phyloP scores from a whole-genome alignment of 129 eudicot genomes.

The Kitagawia praeruptora region DNA sequence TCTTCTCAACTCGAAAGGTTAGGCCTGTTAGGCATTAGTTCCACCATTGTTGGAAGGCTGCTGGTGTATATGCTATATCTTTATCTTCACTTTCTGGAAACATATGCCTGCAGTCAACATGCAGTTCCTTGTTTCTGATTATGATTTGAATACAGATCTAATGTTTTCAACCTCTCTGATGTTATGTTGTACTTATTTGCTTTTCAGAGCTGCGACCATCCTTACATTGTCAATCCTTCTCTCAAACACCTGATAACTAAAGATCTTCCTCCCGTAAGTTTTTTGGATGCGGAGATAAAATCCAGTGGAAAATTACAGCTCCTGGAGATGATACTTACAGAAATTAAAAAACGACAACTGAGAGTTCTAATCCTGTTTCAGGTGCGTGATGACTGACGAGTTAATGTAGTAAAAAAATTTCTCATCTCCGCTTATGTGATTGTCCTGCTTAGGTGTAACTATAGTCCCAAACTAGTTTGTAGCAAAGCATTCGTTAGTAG shows the following conservation, averaged over 20 bases:
- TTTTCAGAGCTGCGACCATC: slow-evolving; percentile 85
- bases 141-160: not conserved
- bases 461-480: not conserved
- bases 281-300: slow-evolving; percentile 59
- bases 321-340: slow-evolving; percentile 59
- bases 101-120: not conserved
- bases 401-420: not conserved
- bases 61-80: not conserved
- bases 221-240: slow-evolving; percentile 55
- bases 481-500: not conserved
- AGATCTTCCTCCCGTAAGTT: slow-evolving; percentile 27
- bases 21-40: slow-evolving; percentile 11
- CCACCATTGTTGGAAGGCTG: not conserved
- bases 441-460: not conserved
- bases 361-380: slow-evolving; percentile 70
- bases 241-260: slow-evolving; percentile 41
- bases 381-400: slow-evolving; percentile 24
- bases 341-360: slow-evolving; percentile 39
- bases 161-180: not conserved
- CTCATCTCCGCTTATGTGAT: not conserved
- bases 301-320: slow-evolving; percentile 86
- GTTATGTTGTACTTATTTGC: slow-evolving; percentile 9
- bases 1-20: slow-evolving; percentile 71
- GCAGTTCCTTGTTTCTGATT: not conserved
- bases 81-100: not conserved